phyloP scores from a whole-genome alignment of 768 basidiomycete species.

The Phlebiopsis flavidoalba region DNA sequence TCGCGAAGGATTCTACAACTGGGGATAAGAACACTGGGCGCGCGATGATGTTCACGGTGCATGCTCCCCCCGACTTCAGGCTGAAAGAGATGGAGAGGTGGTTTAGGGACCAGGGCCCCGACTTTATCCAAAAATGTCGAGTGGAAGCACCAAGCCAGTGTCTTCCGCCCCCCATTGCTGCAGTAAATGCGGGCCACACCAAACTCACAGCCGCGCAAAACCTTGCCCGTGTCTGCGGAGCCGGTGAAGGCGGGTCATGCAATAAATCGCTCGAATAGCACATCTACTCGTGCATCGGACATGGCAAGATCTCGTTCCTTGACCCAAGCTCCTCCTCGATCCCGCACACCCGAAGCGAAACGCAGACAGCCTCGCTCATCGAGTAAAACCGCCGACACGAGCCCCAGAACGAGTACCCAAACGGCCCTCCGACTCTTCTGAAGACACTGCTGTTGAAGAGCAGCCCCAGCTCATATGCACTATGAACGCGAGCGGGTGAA shows the following conservation, averaged over 20 bases:
- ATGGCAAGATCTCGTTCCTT: background rate
- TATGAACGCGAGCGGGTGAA: background rate
- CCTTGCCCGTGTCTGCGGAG: background rate
- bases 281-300: background rate
- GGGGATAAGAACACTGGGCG: slow-evolving; percentile 33
- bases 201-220: background rate
- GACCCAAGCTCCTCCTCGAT: background rate
- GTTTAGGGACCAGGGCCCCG: slow-evolving; percentile 46
- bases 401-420: slow-evolving; percentile 16
- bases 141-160: background rate
- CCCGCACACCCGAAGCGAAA: background rate
- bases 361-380: background rate
- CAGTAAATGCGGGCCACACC: slow-evolving; percentile 14
- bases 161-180: slow-evolving; percentile 17
- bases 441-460: slow-evolving; percentile 11
- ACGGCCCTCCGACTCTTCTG: slow-evolving; percentile 11
- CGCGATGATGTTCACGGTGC: slow-evolving; percentile 56
- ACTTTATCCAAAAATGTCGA: slow-evolving; percentile 9
- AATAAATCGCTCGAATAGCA: slow-evolving; percentile 2
- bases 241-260: background rate
- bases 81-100: slow-evolving; percentile 78
- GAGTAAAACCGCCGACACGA: background rate
- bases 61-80: slow-evolving; percentile 68
- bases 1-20: slow-evolving; percentile 43
- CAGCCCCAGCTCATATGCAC: background rate